Base-by-base conservation (phyloP, 2,329 filamentous ascomycete genomes). In the Annulohypoxylon truncatum region DNA sequence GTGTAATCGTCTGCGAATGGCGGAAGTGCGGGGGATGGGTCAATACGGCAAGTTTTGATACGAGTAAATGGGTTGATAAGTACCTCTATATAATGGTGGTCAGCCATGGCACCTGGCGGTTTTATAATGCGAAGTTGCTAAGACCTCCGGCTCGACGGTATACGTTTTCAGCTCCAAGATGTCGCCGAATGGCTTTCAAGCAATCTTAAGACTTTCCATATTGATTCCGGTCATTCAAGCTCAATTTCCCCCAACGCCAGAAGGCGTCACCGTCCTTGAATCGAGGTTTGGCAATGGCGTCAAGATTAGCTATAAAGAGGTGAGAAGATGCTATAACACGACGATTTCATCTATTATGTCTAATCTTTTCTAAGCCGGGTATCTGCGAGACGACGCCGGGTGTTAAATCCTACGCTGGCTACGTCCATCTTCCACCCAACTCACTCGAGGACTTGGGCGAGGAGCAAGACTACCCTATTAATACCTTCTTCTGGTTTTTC, bases 391-490 rank as follows among this genome's bases (percentile, higher is more conserved):
- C 76, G 59, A 81, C 58, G 79, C 81, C 24, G 83, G 89, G 77
- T 81, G 87, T 77, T 83, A 89, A 76, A 87, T 88, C 75, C 79
- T 90, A 86, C 72, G 81, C 85, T 2, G 88, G 88, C 64, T 89
- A 89, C 78, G 83, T 90, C 33, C 80, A 82, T 58, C 75, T 90
- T 33, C 84, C 85, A 1, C 73, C 86, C 1, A 73, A 74, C 2
- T 66, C 73, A 1, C 71, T 77, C 4, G 79, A 81, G 22, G 77
- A 77, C 48, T 60, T 75, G 13, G 87, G 88, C 68, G 89, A 65
- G 83, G 77, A 61, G 9, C 76, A 79, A 28, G 71, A 75, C 48
- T 84, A 83, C 64, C 75, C 80, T 15, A 82, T 82, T 53, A 83
- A 77, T 59, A 88, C 86, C 0, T 77, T 78, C 67, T 79, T 79